phyloP scores from a whole-genome alignment of 2,329 filamentous ascomycete genomes.

The Nothopassalora personata region DNA sequence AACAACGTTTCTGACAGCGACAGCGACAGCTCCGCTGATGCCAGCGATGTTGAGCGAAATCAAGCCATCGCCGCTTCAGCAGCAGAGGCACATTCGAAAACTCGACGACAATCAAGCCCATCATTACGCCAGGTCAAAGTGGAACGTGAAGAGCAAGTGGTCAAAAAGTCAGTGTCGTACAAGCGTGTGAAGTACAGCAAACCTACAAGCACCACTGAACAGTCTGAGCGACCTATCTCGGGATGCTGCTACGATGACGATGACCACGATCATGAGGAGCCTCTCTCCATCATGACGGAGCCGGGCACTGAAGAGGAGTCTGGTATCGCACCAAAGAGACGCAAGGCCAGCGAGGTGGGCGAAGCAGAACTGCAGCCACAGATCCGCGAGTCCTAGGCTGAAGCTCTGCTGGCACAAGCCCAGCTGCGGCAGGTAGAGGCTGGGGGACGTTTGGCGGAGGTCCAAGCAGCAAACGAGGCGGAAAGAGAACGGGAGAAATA shows the following conservation, averaged over 20 bases:
- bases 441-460: neutral
- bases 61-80: neutral
- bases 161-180: neutral
- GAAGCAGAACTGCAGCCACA: neutral
- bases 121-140: neutral
- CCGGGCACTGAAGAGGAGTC: neutral
- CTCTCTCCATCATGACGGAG: neutral
- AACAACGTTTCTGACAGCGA: neutral
- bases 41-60: neutral
- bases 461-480: neutral
- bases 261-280: neutral
- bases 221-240: neutral
- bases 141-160: neutral
- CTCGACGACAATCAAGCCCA: neutral
- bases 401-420: neutral
- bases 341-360: neutral
- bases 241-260: neutral
- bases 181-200: neutral
- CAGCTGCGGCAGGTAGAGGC: neutral
- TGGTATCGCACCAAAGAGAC: neutral
- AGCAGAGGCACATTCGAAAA: neutral
- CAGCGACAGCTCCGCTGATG: neutral
- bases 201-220: neutral
- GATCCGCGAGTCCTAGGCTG: neutral
- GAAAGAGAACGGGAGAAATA: neutral